These are phyloP conservation scores for Raddia guianensis DNA, from an alignment of 176 grass and related monocot species.

Conservation along the genomic window DNA sequence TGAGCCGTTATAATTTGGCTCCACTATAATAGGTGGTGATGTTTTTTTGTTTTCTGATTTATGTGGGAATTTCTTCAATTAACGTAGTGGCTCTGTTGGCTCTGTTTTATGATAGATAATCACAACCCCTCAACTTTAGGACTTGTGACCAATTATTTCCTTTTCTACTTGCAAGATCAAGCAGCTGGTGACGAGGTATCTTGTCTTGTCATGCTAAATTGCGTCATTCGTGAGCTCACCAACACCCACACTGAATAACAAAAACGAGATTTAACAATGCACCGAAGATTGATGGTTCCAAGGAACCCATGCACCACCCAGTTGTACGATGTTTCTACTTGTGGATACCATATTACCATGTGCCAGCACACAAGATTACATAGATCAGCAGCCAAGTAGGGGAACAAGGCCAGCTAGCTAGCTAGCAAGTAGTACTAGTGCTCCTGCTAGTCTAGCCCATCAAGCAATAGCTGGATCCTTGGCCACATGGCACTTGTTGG, in stretches of 20 bases:
- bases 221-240: conserved; percentile 26
- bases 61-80: too few species aligned
- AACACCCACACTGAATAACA: not conserved
- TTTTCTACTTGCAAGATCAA: not conserved
- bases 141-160: too few species aligned
- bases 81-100: too few species aligned
- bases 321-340: conserved; percentile 36
- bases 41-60: too few species aligned
- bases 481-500: not conserved
- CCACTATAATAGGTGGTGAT: too few species aligned
- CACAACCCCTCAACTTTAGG: too few species aligned
- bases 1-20: too few species aligned
- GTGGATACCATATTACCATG: conserved; percentile 16
- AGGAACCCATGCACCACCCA: not conserved
- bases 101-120: too few species aligned
- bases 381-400: not conserved
- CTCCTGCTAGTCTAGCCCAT: not conserved
- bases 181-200: not conserved
- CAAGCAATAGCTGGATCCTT: not conserved
- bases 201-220: not conserved
- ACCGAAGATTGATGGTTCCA: conserved; percentile 3
- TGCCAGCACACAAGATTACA: conserved; percentile 2
- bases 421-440: not conserved
- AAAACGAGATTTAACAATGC: not conserved
- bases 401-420: not conserved